Percentiles rank a stretch among this genome's conserved stretches.
Evolutionary conservation across 148 eudicot species (phyloP).

Genomic region (Camellia lanceoleosa): DNA sequence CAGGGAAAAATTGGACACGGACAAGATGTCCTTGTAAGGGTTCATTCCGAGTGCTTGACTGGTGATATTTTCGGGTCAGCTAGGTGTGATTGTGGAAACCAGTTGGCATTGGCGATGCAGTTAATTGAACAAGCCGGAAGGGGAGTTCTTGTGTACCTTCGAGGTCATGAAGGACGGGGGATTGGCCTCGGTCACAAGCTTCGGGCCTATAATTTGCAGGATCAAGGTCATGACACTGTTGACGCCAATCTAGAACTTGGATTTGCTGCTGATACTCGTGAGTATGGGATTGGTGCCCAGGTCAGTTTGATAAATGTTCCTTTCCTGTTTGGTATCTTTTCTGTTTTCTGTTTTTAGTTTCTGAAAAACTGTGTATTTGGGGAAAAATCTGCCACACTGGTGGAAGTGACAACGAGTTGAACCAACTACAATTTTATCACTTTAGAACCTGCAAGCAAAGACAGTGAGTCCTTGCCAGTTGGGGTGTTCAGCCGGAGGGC

Average conservation of each 20-base stretch:
- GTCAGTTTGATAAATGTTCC: slow-evolving; percentile 25
- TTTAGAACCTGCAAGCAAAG: too few species aligned
- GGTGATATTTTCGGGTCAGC: slow-evolving; percentile 94
- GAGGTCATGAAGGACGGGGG: slow-evolving; percentile 98
- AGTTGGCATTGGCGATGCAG: slow-evolving; percentile 76
- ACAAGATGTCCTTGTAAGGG: slow-evolving; percentile 78
- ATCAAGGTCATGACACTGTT: slow-evolving; percentile 89
- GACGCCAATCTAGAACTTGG: slow-evolving; percentile 95
- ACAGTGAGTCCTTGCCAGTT: too few species aligned
- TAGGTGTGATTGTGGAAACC: slow-evolving; percentile 89
- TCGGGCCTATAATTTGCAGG: slow-evolving; percentile 83
- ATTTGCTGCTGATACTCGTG: slow-evolving; percentile 83
- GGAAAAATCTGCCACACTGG: too few species aligned
- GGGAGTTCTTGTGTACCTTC: slow-evolving; percentile 72
- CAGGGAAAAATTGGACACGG: slow-evolving; percentile 86
- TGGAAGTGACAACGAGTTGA: too few species aligned
- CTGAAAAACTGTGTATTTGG: neutral
- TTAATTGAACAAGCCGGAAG: slow-evolving; percentile 73
- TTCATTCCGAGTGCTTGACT: slow-evolving; percentile 93
- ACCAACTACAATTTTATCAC: too few species aligned
- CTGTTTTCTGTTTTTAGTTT: neutral
- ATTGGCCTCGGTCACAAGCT: slow-evolving; percentile 93
- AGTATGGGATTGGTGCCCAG: slow-evolving; percentile 98
- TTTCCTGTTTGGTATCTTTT: neutral
- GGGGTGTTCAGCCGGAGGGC: too few species aligned